A percentile compares a stretch with the other conserved stretches of the same genome.
phyloP scores from a whole-genome alignment of 805 yeast species.

The Candida dajiaensis region DNA sequence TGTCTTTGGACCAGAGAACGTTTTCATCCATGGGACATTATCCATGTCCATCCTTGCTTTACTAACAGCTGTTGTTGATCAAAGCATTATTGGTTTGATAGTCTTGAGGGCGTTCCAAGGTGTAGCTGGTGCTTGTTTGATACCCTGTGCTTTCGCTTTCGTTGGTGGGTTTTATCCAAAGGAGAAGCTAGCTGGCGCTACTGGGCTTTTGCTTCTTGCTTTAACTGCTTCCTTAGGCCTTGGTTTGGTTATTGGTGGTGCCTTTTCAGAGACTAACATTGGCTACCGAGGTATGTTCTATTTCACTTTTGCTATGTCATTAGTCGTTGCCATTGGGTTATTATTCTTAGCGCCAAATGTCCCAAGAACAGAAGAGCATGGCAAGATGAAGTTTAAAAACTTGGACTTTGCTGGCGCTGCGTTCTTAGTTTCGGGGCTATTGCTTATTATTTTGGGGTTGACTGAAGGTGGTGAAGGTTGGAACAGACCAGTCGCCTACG shows the following conservation, averaged over 20 bases:
- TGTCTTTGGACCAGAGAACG: constrained; percentile 32
- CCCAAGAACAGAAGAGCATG: constrained; percentile 21
- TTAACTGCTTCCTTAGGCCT: constrained; percentile 30
- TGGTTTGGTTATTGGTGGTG: constrained; percentile 40
- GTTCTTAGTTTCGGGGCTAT: constrained; percentile 29
- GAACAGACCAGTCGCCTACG: constrained; percentile 36
- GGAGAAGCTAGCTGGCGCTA: constrained; percentile 22
- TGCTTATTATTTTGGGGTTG: constrained; percentile 37
- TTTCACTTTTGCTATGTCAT: constrained; percentile 30
- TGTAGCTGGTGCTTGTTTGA: constrained; percentile 33
- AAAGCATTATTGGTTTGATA: constrained; percentile 29
- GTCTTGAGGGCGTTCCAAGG: constrained; percentile 42
- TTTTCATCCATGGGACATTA: constrained; percentile 24
- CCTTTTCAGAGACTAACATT: constrained; percentile 29
- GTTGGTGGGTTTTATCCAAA: constrained; percentile 27
- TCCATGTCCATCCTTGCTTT: constrained; percentile 25
- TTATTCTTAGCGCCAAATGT: constrained; percentile 27
- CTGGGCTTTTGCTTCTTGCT: constrained; percentile 23
- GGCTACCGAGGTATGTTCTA: constrained; percentile 37
- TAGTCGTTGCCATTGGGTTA: constrained; percentile 17
- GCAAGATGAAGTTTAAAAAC: constrained; percentile 18
- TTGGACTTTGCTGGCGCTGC: constrained; percentile 32
- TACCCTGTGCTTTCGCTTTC: constrained; percentile 33
- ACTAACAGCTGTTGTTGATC: constrained; percentile 32
- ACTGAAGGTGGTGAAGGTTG: constrained; percentile 41